phyloP scores from a whole-genome alignment of 1,139 yeast species.

The Yamadazyma membranifaciens region DNA sequence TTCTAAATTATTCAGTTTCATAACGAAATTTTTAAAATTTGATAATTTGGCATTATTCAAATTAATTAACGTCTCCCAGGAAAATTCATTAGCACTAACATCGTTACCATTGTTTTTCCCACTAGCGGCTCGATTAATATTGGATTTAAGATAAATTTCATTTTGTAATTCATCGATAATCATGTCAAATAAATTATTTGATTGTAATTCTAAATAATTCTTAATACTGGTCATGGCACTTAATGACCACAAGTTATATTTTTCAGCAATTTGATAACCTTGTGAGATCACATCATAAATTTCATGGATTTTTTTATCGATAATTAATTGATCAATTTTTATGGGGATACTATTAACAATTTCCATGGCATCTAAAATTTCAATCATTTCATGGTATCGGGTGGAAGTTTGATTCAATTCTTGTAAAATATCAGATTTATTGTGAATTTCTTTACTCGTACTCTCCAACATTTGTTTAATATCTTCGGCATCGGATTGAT shows the following conservation, averaged over 20 bases:
- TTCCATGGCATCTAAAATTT: constrained; percentile 68
- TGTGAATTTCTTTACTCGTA: constrained; percentile 52
- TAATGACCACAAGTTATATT: constrained; percentile 60
- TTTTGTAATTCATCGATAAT: constrained; percentile 74
- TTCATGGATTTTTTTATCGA: constrained; percentile 65
- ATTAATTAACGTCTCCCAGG: constrained; percentile 30
- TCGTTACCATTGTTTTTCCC: constrained; percentile 4
- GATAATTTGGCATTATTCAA: constrained; percentile 34
- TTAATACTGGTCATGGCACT: constrained; percentile 59
- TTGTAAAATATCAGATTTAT: constrained; percentile 53
- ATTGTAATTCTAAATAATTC: constrained; percentile 60
- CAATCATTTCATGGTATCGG: constrained; percentile 67
- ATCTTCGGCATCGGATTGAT: constrained; percentile 52
- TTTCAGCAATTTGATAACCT: constrained; percentile 57
- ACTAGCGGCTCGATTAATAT: constrained; percentile 7
- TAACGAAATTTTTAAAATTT: constrained; percentile 34
- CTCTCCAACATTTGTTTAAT: constrained; percentile 52
- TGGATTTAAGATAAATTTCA: constrained; percentile 62
- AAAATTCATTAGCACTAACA: constrained; percentile 10
- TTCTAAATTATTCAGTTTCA: constrained; percentile 49
- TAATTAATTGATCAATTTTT: constrained; percentile 60
- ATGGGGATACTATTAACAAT: constrained; percentile 59
- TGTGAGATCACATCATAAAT: constrained; percentile 63
- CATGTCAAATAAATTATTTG: constrained; percentile 64
- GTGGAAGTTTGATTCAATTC: constrained; percentile 67